phyloP scores from a whole-genome alignment of 768 basidiomycete species.

The Amanita pseudoporphyria region DNA sequence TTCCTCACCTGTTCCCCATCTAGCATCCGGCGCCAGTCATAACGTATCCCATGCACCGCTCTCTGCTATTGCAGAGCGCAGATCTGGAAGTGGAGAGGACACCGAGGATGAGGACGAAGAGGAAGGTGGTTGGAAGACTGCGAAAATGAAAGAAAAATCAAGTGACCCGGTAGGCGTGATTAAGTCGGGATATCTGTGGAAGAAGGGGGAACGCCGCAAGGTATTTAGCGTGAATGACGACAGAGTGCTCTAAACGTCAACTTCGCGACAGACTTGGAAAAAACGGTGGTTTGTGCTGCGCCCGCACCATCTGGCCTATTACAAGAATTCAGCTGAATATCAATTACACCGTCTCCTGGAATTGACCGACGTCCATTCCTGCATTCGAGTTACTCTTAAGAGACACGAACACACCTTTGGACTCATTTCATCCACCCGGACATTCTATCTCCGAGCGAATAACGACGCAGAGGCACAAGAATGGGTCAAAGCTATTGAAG shows the following conservation, averaged over 20 bases:
- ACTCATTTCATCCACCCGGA: slow-evolving; percentile 81
- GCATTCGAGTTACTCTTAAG: slow-evolving; percentile 81
- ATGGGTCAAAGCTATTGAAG: slow-evolving; percentile 82
- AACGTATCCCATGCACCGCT: slow-evolving; percentile 41
- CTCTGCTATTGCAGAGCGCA: slow-evolving; percentile 70
- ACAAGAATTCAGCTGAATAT: slow-evolving; percentile 95
- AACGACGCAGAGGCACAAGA: slow-evolving; percentile 59
- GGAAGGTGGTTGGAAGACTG: slow-evolving; percentile 55
- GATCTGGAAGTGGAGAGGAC: slow-evolving; percentile 64
- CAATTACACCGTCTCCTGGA: slow-evolving; percentile 83
- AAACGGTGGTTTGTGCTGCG: slow-evolving; percentile 97
- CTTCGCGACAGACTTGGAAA: slow-evolving; percentile 81
- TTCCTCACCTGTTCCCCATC: slow-evolving; percentile 29
- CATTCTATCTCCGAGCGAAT: slow-evolving; percentile 84
- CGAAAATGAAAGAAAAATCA: slow-evolving; percentile 30
- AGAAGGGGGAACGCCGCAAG: slow-evolving; percentile 97
- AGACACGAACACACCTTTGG: slow-evolving; percentile 85
- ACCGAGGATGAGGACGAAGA: slow-evolving; percentile 69
- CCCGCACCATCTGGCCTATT: slow-evolving; percentile 87
- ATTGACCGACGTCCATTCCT: slow-evolving; percentile 81
- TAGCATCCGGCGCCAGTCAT: slow-evolving; percentile 9
- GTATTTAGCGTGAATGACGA: slow-evolving; percentile 27
- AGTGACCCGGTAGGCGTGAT: slow-evolving; percentile 54
- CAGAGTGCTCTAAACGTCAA: slow-evolving; percentile 3
- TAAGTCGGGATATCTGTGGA: slow-evolving; percentile 92